Conservation (phyloP, 768 basidiomycete genomes). For the Rhizopogon roseolus region DNA sequence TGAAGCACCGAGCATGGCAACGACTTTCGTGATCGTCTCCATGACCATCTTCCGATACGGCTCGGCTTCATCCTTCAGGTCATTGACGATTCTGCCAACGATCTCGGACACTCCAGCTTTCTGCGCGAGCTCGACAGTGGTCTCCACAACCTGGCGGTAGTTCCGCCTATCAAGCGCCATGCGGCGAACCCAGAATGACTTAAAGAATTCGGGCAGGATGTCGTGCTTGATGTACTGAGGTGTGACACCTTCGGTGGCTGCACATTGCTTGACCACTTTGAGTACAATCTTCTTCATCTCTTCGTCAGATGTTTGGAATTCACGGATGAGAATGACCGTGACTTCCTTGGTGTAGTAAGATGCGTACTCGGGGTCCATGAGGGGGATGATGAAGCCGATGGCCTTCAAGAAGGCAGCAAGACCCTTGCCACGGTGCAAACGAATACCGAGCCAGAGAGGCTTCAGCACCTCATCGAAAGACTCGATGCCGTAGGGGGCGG, state of each 20-base stretch:
- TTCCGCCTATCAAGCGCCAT: conserved; percentile 98
- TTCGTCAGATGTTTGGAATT: conserved; percentile 98
- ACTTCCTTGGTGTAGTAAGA: conserved; percentile 99
- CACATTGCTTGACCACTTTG: conserved; percentile 98
- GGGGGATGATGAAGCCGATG: conserved; percentile 98
- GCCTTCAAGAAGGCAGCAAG: conserved; percentile 81
- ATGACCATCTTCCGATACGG: conserved; percentile 91
- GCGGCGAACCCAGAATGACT: conserved; percentile 95
- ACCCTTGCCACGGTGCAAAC: conserved; percentile 74
- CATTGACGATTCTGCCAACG: conserved; percentile 73
- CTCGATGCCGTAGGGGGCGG: conserved; percentile 98
- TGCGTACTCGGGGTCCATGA: conserved; percentile 99
- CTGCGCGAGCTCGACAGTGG: conserved; percentile 96
- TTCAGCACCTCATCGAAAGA: conserved; percentile 95
- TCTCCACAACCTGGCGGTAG: conserved; percentile 96
- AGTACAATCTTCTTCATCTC: conserved; percentile 99
- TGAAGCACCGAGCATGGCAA: too few relatives aligned
- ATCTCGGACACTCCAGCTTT: conserved; percentile 97
- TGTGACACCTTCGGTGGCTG: conserved; percentile 96
- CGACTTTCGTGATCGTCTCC: conserved; percentile 96
- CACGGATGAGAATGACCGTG: conserved; percentile 93
- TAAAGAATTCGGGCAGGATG: conserved; percentile 98
- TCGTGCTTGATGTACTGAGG: conserved; percentile 91
- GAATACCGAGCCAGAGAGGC: conserved; percentile 75
- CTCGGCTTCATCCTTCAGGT: conserved; percentile 56